Evolutionary conservation across 805 yeast genomes (phyloP), one percentile per base, ranked within the genome.

Genomic region (Tanozyma kutaoensis): DNA sequence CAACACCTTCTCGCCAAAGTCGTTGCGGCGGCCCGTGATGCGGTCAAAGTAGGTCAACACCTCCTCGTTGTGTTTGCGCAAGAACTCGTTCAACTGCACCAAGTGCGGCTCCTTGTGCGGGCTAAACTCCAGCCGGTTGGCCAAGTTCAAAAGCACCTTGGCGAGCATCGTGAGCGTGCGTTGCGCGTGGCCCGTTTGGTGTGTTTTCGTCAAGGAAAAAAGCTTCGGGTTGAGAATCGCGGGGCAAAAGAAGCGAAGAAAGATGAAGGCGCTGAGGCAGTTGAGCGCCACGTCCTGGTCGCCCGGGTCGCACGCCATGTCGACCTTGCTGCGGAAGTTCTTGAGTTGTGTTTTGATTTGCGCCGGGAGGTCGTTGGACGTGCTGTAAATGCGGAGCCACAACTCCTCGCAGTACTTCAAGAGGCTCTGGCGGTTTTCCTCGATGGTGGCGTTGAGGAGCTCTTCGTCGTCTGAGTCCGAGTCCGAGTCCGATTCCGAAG

Each of bases 191-290:
- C 85, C 82, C 7, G 73, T 63, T 32, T 84, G 82, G 38, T 80
- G 88, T 20, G 68, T 61, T 27, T 69, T 64, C 1, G 82, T 69
- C 26, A 91, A 56, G 33, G 75, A 73, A 47, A 84, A 85, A 26
- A 86, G 50, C 41, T 82, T 84, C 0, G 98, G 98, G 42, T 84
- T 86, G 43, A 91, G 53, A 16, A 88, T 68, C 0, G 95, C 94
- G 0, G 98, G 97, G 41, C 95, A 85, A 36, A 85, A 68, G 48
- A 59, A 59, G 31, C 66, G 38, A 33, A 88, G 53, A 46, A 88
- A 91, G 9, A 88, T 55, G 41, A 91, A 80, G 1, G 95, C 85
- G 13, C 91, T 69, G 18, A 86, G 54, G 26, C 93, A 79, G 42
- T 85, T 77, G 32, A 77, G 56, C 0, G 84, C 66, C 17, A 15